Conservation (phyloP, 192 early-diverging fungal species). For the Coemansia sp. region DNA sequence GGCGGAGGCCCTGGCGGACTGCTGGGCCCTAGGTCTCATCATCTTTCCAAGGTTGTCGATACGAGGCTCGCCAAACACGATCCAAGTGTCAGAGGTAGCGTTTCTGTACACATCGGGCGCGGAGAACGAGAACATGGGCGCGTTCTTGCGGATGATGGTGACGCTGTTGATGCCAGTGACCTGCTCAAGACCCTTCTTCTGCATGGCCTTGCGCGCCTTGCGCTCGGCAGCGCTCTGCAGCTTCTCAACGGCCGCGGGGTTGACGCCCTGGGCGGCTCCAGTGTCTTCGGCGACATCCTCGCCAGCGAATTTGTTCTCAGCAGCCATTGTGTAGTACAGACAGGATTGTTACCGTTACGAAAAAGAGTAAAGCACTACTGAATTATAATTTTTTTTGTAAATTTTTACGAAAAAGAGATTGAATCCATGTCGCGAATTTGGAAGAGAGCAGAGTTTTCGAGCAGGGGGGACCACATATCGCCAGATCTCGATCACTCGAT, state of each 20-base stretch:
- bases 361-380: background rate
- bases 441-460: background rate
- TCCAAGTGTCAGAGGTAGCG: conserved; percentile 76
- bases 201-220: conserved; percentile 97
- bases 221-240: conserved; percentile 83
- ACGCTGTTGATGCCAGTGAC: conserved; percentile 86
- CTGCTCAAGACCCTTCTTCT: conserved; percentile 86
- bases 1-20: conserved; percentile 49
- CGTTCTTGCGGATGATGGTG: conserved; percentile 78
- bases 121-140: conserved; percentile 83
- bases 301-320: conserved; percentile 38
- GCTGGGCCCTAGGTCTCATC: conserved; percentile 62
- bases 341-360: background rate
- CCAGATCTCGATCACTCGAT: background rate
- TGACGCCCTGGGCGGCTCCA: conserved; percentile 34
- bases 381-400: background rate
- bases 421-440: background rate
- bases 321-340: conserved; percentile 24
- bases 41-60: conserved; percentile 78
- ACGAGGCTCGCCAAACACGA: conserved; percentile 95
- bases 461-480: background rate
- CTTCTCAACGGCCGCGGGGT: conserved; percentile 26
- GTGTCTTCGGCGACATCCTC: conserved; percentile 49
- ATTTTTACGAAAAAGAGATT: background rate
- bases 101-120: conserved; percentile 94